phyloP scores from a whole-genome alignment of 106 monocot genomes.

The Vanilla planifolia region DNA sequence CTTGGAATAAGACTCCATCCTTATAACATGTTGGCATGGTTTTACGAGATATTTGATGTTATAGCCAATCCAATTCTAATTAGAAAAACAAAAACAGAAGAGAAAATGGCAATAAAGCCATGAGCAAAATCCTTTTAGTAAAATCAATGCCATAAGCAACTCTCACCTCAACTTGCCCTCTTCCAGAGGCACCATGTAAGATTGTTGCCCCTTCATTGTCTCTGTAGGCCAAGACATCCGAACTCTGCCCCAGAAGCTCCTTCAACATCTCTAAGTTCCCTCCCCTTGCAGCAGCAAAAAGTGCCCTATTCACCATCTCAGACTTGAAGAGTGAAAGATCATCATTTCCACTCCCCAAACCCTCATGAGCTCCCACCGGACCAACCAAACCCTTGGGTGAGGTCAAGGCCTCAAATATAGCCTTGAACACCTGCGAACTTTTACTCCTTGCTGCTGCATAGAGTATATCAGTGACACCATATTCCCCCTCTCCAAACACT shows the following conservation, averaged over 20 bases:
- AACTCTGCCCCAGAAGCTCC: slow-evolving; percentile 43
- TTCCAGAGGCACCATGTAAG: slow-evolving; percentile 74
- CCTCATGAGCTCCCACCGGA: slow-evolving; percentile 5
- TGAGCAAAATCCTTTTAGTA: too few relatives aligned
- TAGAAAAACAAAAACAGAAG: slow-evolving; percentile 1
- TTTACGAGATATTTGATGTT: too few relatives aligned
- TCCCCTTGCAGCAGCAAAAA: slow-evolving; percentile 79
- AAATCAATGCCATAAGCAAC: not conserved
- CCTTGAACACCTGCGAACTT: slow-evolving; percentile 43
- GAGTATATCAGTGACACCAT: slow-evolving; percentile 84
- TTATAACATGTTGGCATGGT: too few relatives aligned
- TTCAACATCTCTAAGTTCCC: slow-evolving; percentile 70
- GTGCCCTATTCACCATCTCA: slow-evolving; percentile 72
- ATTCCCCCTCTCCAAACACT: slow-evolving; percentile 95
- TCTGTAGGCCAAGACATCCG: slow-evolving; percentile 48
- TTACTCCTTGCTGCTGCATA: slow-evolving; percentile 86
- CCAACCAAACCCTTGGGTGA: slow-evolving; percentile 13
- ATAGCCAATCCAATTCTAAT: too few relatives aligned
- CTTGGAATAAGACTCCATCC: too few relatives aligned
- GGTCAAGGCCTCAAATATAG: slow-evolving; percentile 40
- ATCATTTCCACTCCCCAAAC: not conserved
- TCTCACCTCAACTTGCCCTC: slow-evolving; percentile 86
- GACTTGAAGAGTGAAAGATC: slow-evolving; percentile 25
- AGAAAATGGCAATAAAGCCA: not conserved
- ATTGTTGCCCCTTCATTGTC: slow-evolving; percentile 71